phyloP scores from a whole-genome alignment of 2,329 filamentous ascomycete genomes.

The Trichophyton verrucosum region DNA sequence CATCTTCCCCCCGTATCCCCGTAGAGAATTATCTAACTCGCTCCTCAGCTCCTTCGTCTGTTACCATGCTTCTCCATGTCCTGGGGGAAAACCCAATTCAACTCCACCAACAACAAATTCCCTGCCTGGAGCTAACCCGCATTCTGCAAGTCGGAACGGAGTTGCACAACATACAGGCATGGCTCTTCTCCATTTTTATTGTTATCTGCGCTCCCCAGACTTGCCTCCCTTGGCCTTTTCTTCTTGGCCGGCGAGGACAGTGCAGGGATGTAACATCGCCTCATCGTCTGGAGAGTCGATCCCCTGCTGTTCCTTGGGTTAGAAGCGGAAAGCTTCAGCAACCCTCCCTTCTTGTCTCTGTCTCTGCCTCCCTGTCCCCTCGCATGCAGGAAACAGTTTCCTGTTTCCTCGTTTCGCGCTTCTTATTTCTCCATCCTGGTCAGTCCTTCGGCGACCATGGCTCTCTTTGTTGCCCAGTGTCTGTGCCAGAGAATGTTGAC shows the following conservation, averaged over 20 bases:
- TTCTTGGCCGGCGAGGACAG: not conserved
- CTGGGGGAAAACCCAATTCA: not conserved
- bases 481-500: too few species aligned
- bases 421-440: not conserved
- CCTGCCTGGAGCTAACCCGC: conserved; percentile 1
- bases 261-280: conserved; percentile 1
- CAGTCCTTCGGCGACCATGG: not conserved
- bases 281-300: not conserved
- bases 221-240: not conserved
- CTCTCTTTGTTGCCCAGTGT: not conserved
- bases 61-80: too few species aligned
- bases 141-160: not conserved
- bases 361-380: not conserved
- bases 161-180: not conserved
- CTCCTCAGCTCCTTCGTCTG: too few species aligned
- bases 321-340: conserved; percentile 2
- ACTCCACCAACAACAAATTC: not conserved
- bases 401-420: not conserved
- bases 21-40: too few species aligned
- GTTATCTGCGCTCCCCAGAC: not conserved
- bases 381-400: not conserved
- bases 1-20: too few species aligned
- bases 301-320: not conserved
- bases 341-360: not conserved
- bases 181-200: not conserved